Conservation (phyloP, 2,329 filamentous ascomycete genomes). For the Calonectria ilicicola region DNA sequence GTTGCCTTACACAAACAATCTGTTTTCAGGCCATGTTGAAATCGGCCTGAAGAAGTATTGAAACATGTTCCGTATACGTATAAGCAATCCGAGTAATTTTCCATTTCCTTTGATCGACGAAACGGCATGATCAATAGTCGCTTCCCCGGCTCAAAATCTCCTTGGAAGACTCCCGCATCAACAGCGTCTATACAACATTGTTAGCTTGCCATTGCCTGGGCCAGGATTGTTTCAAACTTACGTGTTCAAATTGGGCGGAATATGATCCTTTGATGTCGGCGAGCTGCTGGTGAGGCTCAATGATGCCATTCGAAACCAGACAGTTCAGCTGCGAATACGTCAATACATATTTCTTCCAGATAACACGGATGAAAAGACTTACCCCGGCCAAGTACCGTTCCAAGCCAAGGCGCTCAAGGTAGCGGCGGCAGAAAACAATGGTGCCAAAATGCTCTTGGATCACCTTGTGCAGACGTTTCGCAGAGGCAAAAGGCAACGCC, state of each 20-base stretch:
- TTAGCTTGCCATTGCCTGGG: too few species aligned
- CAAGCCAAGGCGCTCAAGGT: slow-evolving; percentile 72
- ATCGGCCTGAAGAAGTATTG: slow-evolving; percentile 17
- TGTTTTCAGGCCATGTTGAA: slow-evolving; percentile 22
- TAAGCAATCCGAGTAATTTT: background rate
- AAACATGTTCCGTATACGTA: background rate
- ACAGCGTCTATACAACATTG: slow-evolving; percentile 54
- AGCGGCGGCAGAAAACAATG: slow-evolving; percentile 71
- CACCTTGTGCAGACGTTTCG: slow-evolving; percentile 67
- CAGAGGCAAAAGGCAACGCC: slow-evolving; percentile 60
- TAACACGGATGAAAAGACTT: slow-evolving; percentile 33
- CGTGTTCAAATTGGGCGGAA: slow-evolving; percentile 73
- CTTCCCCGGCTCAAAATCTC: slow-evolving; percentile 65
- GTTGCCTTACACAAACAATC: background rate
- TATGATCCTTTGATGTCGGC: slow-evolving; percentile 71
- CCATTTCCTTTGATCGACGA: background rate
- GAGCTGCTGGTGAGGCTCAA: slow-evolving; percentile 68
- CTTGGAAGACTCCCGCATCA: slow-evolving; percentile 58
- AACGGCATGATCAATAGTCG: slow-evolving; percentile 56
- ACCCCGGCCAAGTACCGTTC: slow-evolving; percentile 70
- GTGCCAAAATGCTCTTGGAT: slow-evolving; percentile 74
- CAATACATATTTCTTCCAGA: background rate
- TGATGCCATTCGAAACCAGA: slow-evolving; percentile 66
- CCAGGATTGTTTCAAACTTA: slow-evolving; percentile 30
- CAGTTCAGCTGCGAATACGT: slow-evolving; percentile 62